Evolutionary conservation across 2,329 filamentous ascomycete genomes (phyloP).

Genomic region (Penicillium sp.): DNA sequence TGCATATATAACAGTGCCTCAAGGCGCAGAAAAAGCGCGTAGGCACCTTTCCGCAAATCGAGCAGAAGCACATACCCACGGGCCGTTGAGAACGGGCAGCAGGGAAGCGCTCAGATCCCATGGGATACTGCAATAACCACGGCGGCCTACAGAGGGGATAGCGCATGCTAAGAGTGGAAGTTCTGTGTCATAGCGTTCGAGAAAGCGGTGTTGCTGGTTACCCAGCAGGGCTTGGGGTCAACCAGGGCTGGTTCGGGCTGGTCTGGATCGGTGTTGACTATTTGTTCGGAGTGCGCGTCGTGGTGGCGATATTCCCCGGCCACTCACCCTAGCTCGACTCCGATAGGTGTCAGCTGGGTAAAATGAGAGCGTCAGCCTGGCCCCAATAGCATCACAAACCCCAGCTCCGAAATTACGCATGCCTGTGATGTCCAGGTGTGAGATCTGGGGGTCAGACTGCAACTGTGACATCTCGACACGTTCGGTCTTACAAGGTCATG

Average conservation of each 20-base stretch:
- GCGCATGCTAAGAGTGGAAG: conserved; percentile 5
- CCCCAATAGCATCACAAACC: background rate
- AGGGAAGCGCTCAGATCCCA: conserved; percentile 1
- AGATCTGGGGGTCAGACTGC: background rate
- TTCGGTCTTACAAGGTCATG: background rate
- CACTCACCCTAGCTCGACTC: background rate
- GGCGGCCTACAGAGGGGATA: conserved; percentile 2
- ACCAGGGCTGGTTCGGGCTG: background rate
- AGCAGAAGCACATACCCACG: background rate
- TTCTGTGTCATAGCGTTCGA: conserved; percentile 11
- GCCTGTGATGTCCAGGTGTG: background rate
- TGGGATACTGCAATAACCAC: conserved; percentile 3
- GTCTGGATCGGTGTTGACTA: background rate
- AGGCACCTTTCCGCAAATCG: background rate
- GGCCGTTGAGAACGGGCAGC: background rate
- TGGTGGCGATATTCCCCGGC: background rate
- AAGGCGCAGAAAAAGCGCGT: background rate
- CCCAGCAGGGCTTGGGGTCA: background rate
- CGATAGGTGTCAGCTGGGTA: background rate
- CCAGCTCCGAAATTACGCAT: background rate
- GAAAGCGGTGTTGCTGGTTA: conserved; percentile 2
- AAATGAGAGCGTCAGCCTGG: background rate
- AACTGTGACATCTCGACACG: background rate
- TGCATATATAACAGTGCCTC: background rate
- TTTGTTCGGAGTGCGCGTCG: background rate